A percentile compares a stretch with the other conserved stretches of the same genome.
phyloP scores from a whole-genome alignment of 2,329 filamentous ascomycete genomes.

The Hypoxylon sp. region DNA sequence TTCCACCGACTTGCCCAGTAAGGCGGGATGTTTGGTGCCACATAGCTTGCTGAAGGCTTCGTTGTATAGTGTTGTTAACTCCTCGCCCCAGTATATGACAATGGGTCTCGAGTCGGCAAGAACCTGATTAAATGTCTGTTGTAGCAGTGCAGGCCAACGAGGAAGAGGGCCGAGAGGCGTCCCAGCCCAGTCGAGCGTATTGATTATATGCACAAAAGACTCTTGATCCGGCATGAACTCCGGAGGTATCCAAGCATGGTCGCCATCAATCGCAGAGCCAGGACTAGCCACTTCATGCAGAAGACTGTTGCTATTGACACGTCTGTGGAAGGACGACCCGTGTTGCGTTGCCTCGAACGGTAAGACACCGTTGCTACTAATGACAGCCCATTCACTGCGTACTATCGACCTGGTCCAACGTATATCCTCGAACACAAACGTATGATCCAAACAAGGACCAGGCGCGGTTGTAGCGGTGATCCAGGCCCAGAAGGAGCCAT shows the following conservation, averaged over 20 bases:
- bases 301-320: conserved; percentile 27
- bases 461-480: conserved; percentile 36
- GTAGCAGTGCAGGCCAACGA: conserved; percentile 61
- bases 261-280: conserved; percentile 39
- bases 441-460: conserved; percentile 8
- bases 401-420: conserved; percentile 56
- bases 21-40: conserved; percentile 71
- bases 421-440: conserved; percentile 48
- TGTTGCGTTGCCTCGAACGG: conserved; percentile 45
- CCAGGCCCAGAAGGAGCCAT: conserved; percentile 58
- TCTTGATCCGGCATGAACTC: conserved; percentile 55
- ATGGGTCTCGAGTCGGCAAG: conserved; percentile 62
- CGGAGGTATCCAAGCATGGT: conserved; percentile 49
- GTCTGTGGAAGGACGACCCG: conserved; percentile 24
- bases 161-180: conserved; percentile 62
- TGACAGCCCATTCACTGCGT: conserved; percentile 54
- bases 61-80: conserved; percentile 77
- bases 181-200: conserved; percentile 60
- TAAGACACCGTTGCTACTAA: conserved; percentile 56
- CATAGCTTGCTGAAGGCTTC: conserved; percentile 75
- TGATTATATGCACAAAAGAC: conserved; percentile 56
- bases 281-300: conserved; percentile 28
- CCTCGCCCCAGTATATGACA: conserved; percentile 73
- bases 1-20: conserved; percentile 71
- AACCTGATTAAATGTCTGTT: conserved; percentile 59